These are phyloP conservation scores for Cantharellus cinnabarinus DNA, from an alignment of 768 basidiomycete species.

Conservation along the genomic window DNA sequence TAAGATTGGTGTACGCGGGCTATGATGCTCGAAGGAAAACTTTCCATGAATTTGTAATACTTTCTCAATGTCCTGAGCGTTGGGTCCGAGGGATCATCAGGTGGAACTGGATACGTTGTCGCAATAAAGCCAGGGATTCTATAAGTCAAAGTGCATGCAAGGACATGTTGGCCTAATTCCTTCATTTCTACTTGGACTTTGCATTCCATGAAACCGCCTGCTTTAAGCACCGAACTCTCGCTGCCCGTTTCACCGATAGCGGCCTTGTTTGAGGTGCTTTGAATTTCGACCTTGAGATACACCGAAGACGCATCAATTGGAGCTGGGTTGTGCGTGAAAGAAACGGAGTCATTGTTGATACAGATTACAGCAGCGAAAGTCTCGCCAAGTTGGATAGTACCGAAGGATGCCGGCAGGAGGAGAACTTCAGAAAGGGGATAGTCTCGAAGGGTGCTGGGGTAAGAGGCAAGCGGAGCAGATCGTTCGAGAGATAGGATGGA, in stretches of 20 bases:
- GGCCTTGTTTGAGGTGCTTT: constrained; percentile 50
- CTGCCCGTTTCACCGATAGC: constrained; percentile 45
- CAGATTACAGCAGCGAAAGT: constrained; percentile 68
- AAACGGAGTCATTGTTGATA: constrained; percentile 50
- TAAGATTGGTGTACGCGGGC: background rate
- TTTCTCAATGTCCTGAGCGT: constrained; percentile 55
- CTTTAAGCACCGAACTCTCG: constrained; percentile 24
- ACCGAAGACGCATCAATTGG: constrained; percentile 36
- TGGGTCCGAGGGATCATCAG: constrained; percentile 33
- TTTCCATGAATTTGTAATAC: constrained; percentile 79
- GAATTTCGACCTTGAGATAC: constrained; percentile 61
- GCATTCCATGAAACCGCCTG: constrained; percentile 36
- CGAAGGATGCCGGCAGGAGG: constrained; percentile 65
- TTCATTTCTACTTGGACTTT: constrained; percentile 78
- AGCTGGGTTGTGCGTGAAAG: background rate
- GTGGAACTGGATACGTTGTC: constrained; percentile 19
- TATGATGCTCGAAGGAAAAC: constrained; percentile 14
- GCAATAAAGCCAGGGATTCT: constrained; percentile 27
- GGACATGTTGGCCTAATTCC: constrained; percentile 77
- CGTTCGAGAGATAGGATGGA: constrained; percentile 64
- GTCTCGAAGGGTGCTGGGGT: constrained; percentile 71
- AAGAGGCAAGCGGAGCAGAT: constrained; percentile 37
- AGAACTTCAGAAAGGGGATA: constrained; percentile 62
- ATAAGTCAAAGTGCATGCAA: constrained; percentile 72
- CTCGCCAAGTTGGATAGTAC: constrained; percentile 74